Conservation (phyloP, 306 rosid genomes). For the Sphenostylis stenocarpa region DNA sequence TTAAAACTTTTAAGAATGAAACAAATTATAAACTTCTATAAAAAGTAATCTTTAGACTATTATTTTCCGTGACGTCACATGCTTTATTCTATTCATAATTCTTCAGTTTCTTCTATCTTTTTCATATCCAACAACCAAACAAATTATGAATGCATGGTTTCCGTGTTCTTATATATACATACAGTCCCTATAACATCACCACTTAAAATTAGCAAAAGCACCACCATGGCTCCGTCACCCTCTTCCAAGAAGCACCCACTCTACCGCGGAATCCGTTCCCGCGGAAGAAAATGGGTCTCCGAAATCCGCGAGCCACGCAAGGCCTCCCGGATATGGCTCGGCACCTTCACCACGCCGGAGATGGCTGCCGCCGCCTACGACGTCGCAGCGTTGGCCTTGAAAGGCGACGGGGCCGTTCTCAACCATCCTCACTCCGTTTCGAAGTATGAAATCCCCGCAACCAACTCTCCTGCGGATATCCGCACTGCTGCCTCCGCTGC, state of each 20-base stretch:
- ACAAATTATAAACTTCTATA: too few relatives aligned
- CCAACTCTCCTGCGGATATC: constrained; percentile 55
- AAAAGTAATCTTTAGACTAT: too few relatives aligned
- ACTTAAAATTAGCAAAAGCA: background rate
- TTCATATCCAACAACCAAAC: too few relatives aligned
- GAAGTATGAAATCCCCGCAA: constrained; percentile 48
- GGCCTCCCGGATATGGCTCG: constrained; percentile 79
- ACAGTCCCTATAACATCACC: background rate
- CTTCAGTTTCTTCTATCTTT: too few relatives aligned
- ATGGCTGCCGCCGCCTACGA: constrained; percentile 90
- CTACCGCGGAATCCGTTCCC: constrained; percentile 63
- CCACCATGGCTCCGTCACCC: constrained; percentile 45
- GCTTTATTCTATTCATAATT: too few relatives aligned
- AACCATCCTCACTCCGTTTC: constrained; percentile 46
- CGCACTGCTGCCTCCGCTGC: constrained; percentile 68
- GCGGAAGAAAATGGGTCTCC: constrained; percentile 77
- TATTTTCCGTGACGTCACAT: too few relatives aligned
- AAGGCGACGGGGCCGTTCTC: constrained; percentile 55
- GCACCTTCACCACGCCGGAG: constrained; percentile 66
- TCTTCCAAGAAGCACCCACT: constrained; percentile 53
- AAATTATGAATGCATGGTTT: too few relatives aligned
- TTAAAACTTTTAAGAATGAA: too few relatives aligned
- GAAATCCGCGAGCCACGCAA: constrained; percentile 83
- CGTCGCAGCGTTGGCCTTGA: constrained; percentile 67
- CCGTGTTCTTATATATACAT: too few relatives aligned